phyloP scores from a whole-genome alignment of 2,329 filamentous ascomycete genomes.

The Aspergillus thermomutatus region DNA sequence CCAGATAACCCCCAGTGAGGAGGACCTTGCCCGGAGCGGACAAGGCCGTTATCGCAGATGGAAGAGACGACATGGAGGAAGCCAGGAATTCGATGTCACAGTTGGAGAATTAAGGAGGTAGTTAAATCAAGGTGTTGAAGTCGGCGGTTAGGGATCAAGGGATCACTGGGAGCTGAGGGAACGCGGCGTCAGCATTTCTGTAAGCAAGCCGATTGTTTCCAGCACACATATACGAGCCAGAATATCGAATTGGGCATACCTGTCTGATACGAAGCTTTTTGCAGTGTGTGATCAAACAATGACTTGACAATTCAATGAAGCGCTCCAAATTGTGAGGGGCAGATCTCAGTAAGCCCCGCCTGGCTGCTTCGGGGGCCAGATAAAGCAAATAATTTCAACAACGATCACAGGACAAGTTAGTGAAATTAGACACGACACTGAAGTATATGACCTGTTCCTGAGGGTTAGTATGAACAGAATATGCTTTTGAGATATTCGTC shows the following conservation, averaged over 20 bases:
- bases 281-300: background rate
- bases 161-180: background rate
- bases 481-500: background rate
- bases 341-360: background rate
- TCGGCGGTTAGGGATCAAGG: background rate
- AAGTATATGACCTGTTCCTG: background rate
- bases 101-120: background rate
- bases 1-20: constrained; percentile 89
- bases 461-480: background rate
- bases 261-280: background rate
- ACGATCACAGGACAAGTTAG: background rate
- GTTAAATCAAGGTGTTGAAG: background rate
- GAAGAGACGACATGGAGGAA: background rate
- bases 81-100: background rate
- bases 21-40: constrained; percentile 97
- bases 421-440: background rate
- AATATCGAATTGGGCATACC: background rate
- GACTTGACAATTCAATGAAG: background rate
- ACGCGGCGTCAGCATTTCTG: background rate
- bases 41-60: constrained; percentile 52
- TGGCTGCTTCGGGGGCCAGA: background rate
- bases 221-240: background rate
- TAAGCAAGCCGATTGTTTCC: background rate
- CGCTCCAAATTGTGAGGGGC: background rate
- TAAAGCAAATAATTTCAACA: background rate